These are phyloP conservation scores for Geranomyces michiganensis DNA, from an alignment of 192 early-diverging fungal species.

Conservation along the genomic window DNA sequence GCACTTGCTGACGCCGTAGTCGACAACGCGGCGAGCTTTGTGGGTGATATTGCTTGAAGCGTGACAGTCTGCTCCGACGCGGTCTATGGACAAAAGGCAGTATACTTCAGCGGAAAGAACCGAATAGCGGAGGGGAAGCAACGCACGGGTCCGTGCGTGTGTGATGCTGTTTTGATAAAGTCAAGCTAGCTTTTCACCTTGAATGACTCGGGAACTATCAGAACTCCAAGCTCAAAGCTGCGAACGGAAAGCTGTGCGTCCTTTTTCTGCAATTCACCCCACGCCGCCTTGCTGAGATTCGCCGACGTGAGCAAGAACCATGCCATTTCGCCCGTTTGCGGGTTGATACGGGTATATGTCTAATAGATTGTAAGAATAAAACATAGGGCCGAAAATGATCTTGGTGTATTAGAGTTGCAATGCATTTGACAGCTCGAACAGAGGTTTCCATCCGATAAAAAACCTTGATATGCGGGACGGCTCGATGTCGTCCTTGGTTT, in stretches of 20 bases:
- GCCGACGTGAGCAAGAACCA: constrained; percentile 48
- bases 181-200: constrained; percentile 47
- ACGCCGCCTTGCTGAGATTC: constrained; percentile 72
- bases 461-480: constrained; percentile 72
- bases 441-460: background rate
- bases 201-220: constrained; percentile 58
- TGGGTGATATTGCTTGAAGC: constrained; percentile 20
- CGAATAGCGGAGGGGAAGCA: no score
- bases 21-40: background rate
- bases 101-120: no score
- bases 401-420: no score
- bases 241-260: constrained; percentile 57
- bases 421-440: no score
- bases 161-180: no score
- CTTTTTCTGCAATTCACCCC: constrained; percentile 62
- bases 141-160: no score
- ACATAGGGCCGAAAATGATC: no score
- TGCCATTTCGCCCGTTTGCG: constrained; percentile 29
- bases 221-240: constrained; percentile 70
- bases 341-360: constrained; percentile 20
- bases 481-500: constrained; percentile 50
- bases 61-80: background rate
- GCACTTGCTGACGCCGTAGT: background rate
- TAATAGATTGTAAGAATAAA: background rate
- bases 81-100: background rate